These are phyloP conservation scores for Myxozyma geophila DNA, from an alignment of 805 yeast genomes.

Conservation along the genomic window DNA sequence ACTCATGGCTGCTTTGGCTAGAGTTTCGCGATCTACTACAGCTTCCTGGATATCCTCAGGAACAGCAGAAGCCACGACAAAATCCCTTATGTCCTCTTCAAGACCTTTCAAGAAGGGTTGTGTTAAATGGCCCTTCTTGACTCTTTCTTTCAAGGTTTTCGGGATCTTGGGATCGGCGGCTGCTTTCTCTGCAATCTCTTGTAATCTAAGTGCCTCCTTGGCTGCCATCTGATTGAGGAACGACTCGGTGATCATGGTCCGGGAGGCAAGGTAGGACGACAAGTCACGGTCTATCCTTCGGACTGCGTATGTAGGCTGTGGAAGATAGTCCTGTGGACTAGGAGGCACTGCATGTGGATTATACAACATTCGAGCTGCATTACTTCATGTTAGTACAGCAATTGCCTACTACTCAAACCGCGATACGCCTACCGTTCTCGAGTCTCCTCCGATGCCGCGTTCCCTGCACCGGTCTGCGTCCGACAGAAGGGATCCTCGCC, in stretches of 20 bases:
- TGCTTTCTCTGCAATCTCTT: neutral
- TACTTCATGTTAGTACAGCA: neutral
- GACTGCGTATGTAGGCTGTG: constrained; percentile 28
- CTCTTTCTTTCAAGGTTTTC: constrained; percentile 26
- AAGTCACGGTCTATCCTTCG: constrained; percentile 30
- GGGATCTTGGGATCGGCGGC: constrained; percentile 17
- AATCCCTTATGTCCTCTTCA: constrained; percentile 30
- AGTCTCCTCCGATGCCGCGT: constrained; percentile 27
- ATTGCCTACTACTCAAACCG: neutral
- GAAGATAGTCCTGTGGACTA: constrained; percentile 25
- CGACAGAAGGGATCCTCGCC: constrained; percentile 16
- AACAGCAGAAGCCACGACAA: constrained; percentile 7
- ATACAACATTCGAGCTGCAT: constrained; percentile 33
- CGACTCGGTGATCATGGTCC: constrained; percentile 20
- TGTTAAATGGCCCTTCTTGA: constrained; percentile 34
- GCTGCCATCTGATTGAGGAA: neutral
- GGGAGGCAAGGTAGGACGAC: constrained; percentile 18
- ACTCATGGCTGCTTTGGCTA: constrained; percentile 14
- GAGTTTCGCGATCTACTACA: constrained; percentile 1
- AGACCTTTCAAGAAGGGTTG: constrained; percentile 27
- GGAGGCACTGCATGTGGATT: constrained; percentile 37
- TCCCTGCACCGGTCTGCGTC: constrained; percentile 29
- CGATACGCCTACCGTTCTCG: constrained; percentile 25
- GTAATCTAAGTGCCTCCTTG: neutral
- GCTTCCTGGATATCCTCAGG: neutral